Conservation (phyloP, 768 basidiomycete species). For the Strobilomyces confusus region DNA sequence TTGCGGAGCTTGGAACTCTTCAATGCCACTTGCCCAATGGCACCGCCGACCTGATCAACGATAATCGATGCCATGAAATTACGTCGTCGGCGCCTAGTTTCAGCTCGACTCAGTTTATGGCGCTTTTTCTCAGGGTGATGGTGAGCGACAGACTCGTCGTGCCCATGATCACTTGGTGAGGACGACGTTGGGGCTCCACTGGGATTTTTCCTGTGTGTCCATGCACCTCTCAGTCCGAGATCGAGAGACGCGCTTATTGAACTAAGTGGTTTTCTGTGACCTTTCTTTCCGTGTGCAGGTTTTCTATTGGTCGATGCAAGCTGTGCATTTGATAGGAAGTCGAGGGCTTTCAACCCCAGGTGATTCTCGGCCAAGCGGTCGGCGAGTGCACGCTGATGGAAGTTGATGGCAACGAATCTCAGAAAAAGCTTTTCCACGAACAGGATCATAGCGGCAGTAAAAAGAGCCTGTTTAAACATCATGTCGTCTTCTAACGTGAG, state of each 20-base stretch:
- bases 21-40: constrained; percentile 66
- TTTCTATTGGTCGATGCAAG: constrained; percentile 35
- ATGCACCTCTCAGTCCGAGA: constrained; percentile 16
- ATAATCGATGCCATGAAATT: constrained; percentile 62
- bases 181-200: constrained; percentile 4
- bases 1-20: constrained; percentile 62
- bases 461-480: constrained; percentile 37
- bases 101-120: constrained; percentile 21
- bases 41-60: constrained; percentile 63
- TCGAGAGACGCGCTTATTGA: constrained; percentile 38
- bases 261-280: constrained; percentile 39
- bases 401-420: constrained; percentile 75
- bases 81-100: constrained; percentile 39
- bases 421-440: constrained; percentile 59
- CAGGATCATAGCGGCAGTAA: constrained; percentile 40
- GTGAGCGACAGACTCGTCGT: constrained; percentile 8
- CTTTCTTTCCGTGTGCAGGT: constrained; percentile 41
- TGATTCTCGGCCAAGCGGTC: constrained; percentile 71
- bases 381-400: constrained; percentile 71
- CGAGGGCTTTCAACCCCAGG: constrained; percentile 64
- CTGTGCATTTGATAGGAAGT: constrained; percentile 66
- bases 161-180: constrained; percentile 6
- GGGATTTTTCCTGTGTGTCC: constrained; percentile 16
- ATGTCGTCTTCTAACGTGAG: constrained; percentile 4
- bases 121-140: constrained; percentile 13